Percentiles rank a stretch among this genome's conserved stretches.
Evolutionary conservation across 73 alveolate genomes (phyloP).

Genomic region (Blepharisma stoltei): DNA sequence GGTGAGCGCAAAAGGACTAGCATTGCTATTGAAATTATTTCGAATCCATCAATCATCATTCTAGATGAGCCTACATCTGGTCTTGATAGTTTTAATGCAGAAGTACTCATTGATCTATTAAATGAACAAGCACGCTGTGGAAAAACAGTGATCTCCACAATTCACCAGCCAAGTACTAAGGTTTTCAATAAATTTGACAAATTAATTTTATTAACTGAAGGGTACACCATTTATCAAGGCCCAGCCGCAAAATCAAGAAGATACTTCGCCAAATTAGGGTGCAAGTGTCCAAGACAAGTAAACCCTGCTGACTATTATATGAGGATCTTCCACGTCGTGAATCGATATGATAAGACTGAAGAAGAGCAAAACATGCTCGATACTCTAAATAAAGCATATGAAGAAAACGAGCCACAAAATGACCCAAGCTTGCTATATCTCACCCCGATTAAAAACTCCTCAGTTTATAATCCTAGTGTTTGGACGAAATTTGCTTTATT

Average conservation of each 20-base stretch:
- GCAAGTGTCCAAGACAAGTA: not conserved
- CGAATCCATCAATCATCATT: not conserved
- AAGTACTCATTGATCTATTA: not conserved
- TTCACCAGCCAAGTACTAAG: conserved; percentile 19
- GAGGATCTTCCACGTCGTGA: not conserved
- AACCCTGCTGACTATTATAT: conserved; percentile 3
- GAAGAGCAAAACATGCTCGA: not conserved
- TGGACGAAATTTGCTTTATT: not conserved
- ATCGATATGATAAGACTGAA: not conserved
- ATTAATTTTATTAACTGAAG: conserved; percentile 34
- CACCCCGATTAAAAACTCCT: too few species aligned
- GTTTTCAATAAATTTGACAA: not conserved
- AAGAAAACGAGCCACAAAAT: not conserved
- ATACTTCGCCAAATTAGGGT: conserved; percentile 38
- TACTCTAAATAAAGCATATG: not conserved
- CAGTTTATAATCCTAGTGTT: too few species aligned
- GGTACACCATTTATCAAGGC: conserved; percentile 45
- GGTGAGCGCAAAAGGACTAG: conserved; percentile 12
- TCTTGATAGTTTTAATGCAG: conserved; percentile 15
- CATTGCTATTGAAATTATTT: not conserved
- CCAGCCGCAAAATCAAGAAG: conserved; percentile 26
- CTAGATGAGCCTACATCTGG: conserved; percentile 29
- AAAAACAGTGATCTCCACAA: conserved; percentile 3
- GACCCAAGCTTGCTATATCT: not conserved
- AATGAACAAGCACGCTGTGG: not conserved